phyloP scores from a whole-genome alignment of 306 rosid genomes.

The Lathyrus oleraceus region DNA sequence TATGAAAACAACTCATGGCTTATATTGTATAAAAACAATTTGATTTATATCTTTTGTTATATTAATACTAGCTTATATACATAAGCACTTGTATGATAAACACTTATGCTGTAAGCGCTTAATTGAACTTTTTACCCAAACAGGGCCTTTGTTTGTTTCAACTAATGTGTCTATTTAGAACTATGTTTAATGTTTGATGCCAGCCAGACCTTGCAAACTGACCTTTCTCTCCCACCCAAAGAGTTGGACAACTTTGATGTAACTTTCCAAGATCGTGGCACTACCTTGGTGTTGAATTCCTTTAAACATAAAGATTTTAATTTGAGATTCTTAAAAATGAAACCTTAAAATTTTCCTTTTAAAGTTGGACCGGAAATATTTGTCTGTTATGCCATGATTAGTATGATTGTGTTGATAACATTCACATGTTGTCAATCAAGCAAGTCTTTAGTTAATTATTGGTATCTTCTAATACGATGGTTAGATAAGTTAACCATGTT shows the following conservation, averaged over 20 bases:
- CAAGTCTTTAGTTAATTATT: not conserved
- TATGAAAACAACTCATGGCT: too few relatives aligned
- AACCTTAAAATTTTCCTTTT: not conserved
- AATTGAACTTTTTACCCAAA: too few relatives aligned
- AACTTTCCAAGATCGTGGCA: not conserved
- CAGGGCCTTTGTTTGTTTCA: too few relatives aligned
- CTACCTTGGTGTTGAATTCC: conserved; percentile 15
- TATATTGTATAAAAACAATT: too few relatives aligned
- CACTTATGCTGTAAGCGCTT: too few relatives aligned
- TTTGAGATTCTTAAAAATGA: not conserved
- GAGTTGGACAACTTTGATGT: not conserved
- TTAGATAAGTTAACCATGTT: conserved; percentile 17
- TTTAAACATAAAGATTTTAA: not conserved
- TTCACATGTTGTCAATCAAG: not conserved
- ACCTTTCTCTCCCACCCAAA: not conserved
- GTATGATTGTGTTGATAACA: conserved; percentile 5
- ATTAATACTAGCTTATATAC: too few relatives aligned
- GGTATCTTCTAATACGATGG: conserved; percentile 20
- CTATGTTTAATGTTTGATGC: too few relatives aligned
- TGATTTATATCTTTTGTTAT: too few relatives aligned
- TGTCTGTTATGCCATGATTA: not conserved
- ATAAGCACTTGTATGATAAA: too few relatives aligned
- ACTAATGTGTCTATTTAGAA: too few relatives aligned
- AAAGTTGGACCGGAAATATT: not conserved
- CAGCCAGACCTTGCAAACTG: not conserved